phyloP scores from a whole-genome alignment of 805 yeast species.

The Kluyveromyces wickerhamii region DNA sequence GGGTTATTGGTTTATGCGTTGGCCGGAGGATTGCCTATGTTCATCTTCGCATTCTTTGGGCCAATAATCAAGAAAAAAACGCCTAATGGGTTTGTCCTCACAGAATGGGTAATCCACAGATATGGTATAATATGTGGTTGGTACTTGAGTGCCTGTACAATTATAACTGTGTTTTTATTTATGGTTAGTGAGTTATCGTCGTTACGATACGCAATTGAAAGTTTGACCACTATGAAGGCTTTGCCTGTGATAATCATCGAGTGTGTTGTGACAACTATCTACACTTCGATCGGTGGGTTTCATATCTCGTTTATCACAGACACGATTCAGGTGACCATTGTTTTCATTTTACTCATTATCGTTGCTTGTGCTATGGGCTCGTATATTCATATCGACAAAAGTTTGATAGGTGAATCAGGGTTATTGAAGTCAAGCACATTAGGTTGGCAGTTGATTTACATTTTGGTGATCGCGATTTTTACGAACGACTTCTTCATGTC shows the following conservation, averaged over 20 bases:
- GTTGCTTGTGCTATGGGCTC: conserved; percentile 75
- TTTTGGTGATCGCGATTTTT: conserved; percentile 75
- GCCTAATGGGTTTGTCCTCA: conserved; percentile 84
- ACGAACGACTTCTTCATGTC: conserved; percentile 87
- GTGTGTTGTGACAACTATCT: conserved; percentile 78
- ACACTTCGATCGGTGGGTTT: conserved; percentile 86
- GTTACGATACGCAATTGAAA: conserved; percentile 63
- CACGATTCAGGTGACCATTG: conserved; percentile 72
- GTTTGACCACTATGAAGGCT: conserved; percentile 72
- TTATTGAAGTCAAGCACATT: conserved; percentile 57
- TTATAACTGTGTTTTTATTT: conserved; percentile 75
- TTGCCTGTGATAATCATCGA: conserved; percentile 77
- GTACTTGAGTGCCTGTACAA: conserved; percentile 72
- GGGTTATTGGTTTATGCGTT: conserved; percentile 77
- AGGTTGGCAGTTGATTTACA: conserved; percentile 87
- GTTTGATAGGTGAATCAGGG: conserved; percentile 57
- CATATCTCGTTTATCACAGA: conserved; percentile 83
- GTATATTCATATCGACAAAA: conserved; percentile 49
- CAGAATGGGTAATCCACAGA: conserved; percentile 89
- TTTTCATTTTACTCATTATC: conserved; percentile 56
- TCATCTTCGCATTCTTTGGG: conserved; percentile 75
- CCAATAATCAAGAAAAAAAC: conserved; percentile 71
- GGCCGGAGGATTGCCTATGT: conserved; percentile 75
- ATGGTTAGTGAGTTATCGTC: conserved; percentile 86
- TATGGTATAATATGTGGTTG: conserved; percentile 67